These are phyloP conservation scores for Calycina marina DNA, from an alignment of 2,329 filamentous ascomycete genomes.

Conservation along the genomic window DNA sequence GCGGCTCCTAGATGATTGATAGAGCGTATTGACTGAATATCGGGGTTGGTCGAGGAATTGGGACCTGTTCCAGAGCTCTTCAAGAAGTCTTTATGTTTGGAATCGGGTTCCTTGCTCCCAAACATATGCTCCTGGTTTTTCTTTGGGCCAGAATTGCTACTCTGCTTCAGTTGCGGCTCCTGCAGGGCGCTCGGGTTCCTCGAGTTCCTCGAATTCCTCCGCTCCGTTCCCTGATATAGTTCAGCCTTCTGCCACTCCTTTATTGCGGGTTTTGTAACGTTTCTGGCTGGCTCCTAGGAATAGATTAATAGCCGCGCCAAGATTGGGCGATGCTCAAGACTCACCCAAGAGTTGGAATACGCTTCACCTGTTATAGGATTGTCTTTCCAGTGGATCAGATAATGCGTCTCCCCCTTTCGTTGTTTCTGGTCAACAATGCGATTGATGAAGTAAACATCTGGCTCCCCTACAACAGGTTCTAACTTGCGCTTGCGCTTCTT, in stretches of 20 bases:
- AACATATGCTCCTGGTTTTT: background rate
- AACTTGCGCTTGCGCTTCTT: background rate
- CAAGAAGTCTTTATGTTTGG: background rate
- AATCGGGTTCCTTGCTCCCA: background rate
- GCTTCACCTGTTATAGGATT: conserved; percentile 32
- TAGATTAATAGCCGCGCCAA: conserved; percentile 1
- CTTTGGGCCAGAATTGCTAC: background rate
- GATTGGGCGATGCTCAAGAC: conserved; percentile 2
- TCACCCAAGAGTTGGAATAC: conserved; percentile 38
- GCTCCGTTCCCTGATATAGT: conserved; percentile 2
- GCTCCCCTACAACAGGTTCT: background rate
- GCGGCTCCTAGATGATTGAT: conserved; percentile 8
- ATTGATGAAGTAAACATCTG: conserved; percentile 3
- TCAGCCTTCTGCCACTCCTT: conserved; percentile 5
- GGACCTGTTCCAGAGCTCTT: background rate
- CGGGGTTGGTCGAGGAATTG: background rate
- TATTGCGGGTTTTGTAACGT: conserved; percentile 4
- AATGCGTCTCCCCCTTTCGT: conserved; percentile 22
- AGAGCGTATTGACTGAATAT: conserved; percentile 10
- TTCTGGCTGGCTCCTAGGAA: conserved; percentile 15
- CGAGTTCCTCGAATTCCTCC: conserved; percentile 3
- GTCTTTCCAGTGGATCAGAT: conserved; percentile 41
- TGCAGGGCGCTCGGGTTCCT: too few relatives aligned
- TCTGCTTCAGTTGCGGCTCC: too few relatives aligned
- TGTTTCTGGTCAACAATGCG: conserved; percentile 10